Conservation (phyloP, 176 grass and related monocot genomes). For the Rhipidocladum racemiflorum region DNA sequence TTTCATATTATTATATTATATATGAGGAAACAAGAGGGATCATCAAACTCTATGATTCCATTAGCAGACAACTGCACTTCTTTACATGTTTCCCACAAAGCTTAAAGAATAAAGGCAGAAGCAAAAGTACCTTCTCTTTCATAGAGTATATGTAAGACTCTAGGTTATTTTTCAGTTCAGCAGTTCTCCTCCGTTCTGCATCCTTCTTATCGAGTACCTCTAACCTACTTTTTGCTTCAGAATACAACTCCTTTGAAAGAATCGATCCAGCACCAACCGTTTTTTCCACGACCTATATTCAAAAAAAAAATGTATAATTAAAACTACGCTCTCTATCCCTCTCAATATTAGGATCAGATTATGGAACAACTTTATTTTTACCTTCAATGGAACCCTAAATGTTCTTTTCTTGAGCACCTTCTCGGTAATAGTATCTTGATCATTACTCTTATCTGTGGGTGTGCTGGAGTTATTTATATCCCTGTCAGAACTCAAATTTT, state of each 20-base stretch:
- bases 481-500: constrained; percentile 44
- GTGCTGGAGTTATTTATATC: constrained; percentile 37
- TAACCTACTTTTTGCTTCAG: constrained; percentile 90
- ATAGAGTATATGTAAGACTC: constrained; percentile 97
- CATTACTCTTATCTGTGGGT: constrained; percentile 42
- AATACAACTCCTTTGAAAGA: constrained; percentile 77
- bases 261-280: constrained; percentile 50
- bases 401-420: constrained; percentile 95
- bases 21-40: background rate
- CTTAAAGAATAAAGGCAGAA: constrained; percentile 13
- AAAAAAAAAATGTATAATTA: constrained; percentile 3
- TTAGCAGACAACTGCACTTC: background rate
- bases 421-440: constrained; percentile 62
- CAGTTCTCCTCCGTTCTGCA: constrained; percentile 81
- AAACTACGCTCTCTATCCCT: background rate
- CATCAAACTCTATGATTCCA: background rate
- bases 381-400: constrained; percentile 95
- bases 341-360: constrained; percentile 16
- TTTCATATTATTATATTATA: background rate
- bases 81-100: background rate
- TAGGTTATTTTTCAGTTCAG: constrained; percentile 91
- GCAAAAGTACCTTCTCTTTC: constrained; percentile 81
- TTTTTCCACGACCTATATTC: constrained; percentile 70
- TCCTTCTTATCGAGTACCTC: constrained; percentile 86
- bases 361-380: constrained; percentile 34